Conservation (phyloP, 345 rosid genomes). For the Camelina neglecta region DNA sequence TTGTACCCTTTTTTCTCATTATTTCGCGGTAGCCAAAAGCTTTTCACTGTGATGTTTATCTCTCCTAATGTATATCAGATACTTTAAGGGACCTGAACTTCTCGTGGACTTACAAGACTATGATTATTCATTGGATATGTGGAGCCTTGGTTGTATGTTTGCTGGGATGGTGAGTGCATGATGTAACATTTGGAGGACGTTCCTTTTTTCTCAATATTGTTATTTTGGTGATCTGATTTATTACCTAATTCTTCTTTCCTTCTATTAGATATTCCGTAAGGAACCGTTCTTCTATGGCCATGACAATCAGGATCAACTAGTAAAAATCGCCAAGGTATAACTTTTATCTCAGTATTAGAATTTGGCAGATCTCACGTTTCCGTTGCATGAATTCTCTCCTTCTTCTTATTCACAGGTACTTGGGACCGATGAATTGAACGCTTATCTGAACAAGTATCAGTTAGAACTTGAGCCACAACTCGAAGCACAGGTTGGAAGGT, state of each 20-base stretch:
- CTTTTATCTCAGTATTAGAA: not conserved
- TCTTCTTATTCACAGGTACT: constrained; percentile 59
- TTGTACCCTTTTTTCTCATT: not conserved
- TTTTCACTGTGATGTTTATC: not conserved
- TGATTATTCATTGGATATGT: constrained; percentile 97
- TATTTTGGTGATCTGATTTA: constrained; percentile 14
- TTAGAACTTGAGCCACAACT: constrained; percentile 94
- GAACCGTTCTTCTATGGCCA: constrained; percentile 99
- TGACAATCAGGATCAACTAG: constrained; percentile 97
- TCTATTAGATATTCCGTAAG: constrained; percentile 79
- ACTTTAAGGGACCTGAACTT: constrained; percentile 98
- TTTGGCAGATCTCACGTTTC: not conserved
- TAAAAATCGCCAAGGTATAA: constrained; percentile 94
- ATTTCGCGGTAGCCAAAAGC: not conserved
- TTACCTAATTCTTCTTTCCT: not conserved
- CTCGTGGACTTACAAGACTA: constrained; percentile 94
- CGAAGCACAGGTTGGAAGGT: constrained; percentile 94
- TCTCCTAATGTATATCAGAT: constrained; percentile 46
- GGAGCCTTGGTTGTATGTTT: constrained; percentile 99
- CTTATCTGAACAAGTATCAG: constrained; percentile 85
- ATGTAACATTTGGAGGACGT: not conserved
- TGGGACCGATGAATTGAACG: constrained; percentile 91
- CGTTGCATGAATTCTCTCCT: constrained; percentile 13
- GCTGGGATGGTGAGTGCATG: constrained; percentile 88
- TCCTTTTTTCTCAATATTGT: not conserved